Conservation (phyloP, 306 rosid species). For the Benincasa hispida region DNA sequence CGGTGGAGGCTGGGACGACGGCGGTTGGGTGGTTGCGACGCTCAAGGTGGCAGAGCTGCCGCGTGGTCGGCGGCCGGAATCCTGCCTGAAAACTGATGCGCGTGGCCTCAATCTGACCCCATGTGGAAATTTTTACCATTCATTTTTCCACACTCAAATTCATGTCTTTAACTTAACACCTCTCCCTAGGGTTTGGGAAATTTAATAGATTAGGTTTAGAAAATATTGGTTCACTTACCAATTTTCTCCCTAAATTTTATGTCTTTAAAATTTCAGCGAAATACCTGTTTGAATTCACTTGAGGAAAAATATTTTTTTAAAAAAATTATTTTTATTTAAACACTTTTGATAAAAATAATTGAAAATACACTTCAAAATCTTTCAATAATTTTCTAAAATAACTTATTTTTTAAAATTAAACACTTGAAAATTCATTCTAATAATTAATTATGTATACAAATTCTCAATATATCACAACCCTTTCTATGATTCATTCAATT, state of each 20-base stretch:
- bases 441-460: not conserved
- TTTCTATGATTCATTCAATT: not conserved
- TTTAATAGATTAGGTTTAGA: not conserved
- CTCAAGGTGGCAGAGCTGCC: slow-evolving; percentile 7
- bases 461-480: not conserved
- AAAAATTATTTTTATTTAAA: no score
- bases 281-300: no score
- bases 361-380: no score
- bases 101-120: not conserved
- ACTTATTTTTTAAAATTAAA: no score
- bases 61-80: slow-evolving; percentile 7
- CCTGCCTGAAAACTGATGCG: not conserved
- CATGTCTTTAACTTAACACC: not conserved
- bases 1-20: not conserved
- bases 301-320: no score
- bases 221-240: no score
- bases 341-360: no score
- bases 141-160: not conserved
- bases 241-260: no score
- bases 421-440: no score
- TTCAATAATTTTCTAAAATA: no score
- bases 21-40: not conserved
- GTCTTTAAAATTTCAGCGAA: no score
- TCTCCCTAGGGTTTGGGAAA: not conserved
- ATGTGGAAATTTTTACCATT: not conserved